Conservation (phyloP, 352 stramenopile species). For the Globisporangium recalcitrans region DNA sequence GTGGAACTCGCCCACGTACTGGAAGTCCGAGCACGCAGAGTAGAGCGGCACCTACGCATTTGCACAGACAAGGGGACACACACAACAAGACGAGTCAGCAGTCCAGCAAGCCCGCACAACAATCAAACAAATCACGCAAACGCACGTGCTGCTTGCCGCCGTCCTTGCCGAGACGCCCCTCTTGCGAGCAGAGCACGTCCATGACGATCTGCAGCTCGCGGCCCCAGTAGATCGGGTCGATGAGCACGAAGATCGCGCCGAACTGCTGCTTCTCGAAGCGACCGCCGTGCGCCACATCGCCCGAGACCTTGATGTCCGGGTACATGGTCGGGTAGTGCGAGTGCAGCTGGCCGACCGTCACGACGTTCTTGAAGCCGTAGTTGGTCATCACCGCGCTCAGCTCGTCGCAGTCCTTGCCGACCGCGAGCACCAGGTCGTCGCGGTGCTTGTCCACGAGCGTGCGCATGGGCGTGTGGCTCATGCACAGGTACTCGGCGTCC, state of each 20-base stretch:
- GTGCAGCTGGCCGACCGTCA: constrained; percentile 74
- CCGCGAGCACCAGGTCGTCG: constrained; percentile 70
- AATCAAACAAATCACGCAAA: too few species aligned
- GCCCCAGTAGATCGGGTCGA: constrained; percentile 56
- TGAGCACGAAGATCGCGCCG: constrained; percentile 49
- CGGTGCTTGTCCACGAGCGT: constrained; percentile 53
- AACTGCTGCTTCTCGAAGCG: constrained; percentile 37
- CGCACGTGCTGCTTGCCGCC: constrained; percentile 30
- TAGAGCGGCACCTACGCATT: too few species aligned
- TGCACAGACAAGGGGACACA: too few species aligned
- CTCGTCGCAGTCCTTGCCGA: constrained; percentile 74
- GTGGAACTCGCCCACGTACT: constrained; percentile 85
- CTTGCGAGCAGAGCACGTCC: constrained; percentile 44
- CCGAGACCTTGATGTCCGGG: constrained; percentile 60
- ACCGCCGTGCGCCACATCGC: constrained; percentile 18
- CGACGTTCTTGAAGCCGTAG: constrained; percentile 82
- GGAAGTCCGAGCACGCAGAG: constrained; percentile 84
- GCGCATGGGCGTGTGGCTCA: constrained; percentile 84
- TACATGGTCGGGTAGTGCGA: constrained; percentile 78
- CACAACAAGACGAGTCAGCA: too few species aligned
- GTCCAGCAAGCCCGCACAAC: too few species aligned
- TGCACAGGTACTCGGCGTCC: constrained; percentile 44
- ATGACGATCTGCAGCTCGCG: constrained; percentile 56
- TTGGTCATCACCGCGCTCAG: constrained; percentile 55
- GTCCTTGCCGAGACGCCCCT: constrained; percentile 30